Evolutionary conservation across 2,329 filamentous ascomycete species (phyloP).

Genomic region (Cercospora sp.): DNA sequence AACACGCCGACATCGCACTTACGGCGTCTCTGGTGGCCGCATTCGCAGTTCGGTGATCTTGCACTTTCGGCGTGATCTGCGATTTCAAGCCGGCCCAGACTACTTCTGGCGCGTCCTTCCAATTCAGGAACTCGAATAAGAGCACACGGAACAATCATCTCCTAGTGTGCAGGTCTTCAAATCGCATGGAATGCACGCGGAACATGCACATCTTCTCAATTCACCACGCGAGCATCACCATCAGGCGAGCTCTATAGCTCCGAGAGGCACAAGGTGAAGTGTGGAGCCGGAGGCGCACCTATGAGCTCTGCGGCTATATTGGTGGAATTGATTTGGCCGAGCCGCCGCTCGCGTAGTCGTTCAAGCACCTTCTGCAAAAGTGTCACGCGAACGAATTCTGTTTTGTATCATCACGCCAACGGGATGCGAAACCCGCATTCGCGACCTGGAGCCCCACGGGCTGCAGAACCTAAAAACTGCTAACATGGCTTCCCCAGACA

Average conservation of each 20-base stretch:
- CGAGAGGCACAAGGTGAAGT: neutral
- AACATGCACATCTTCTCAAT: neutral
- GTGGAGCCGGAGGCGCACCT: neutral
- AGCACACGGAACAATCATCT: neutral
- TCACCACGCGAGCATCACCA: neutral
- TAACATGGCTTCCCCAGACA: neutral
- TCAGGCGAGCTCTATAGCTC: neutral
- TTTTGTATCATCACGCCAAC: no score
- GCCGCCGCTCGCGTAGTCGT: neutral
- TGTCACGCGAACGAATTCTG: neutral
- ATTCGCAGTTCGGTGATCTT: neutral
- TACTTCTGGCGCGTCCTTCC: neutral
- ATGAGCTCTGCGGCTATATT: neutral
- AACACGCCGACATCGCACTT: neutral
- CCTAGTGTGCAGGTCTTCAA: neutral
- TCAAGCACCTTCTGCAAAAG: neutral
- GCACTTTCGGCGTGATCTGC: neutral
- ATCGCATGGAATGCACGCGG: no score
- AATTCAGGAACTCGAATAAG: neutral
- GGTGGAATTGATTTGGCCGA: conserved; percentile 10
- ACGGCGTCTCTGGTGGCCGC: neutral
- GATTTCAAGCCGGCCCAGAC: neutral
- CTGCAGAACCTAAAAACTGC: neutral
- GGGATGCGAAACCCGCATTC: neutral
- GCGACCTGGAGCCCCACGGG: neutral